A percentile compares a stretch with the other conserved stretches of the same genome.
These are phyloP conservation scores for Stephania cephalantha DNA, from an alignment of 164 flowering plant genomes.

Conservation along the genomic window DNA sequence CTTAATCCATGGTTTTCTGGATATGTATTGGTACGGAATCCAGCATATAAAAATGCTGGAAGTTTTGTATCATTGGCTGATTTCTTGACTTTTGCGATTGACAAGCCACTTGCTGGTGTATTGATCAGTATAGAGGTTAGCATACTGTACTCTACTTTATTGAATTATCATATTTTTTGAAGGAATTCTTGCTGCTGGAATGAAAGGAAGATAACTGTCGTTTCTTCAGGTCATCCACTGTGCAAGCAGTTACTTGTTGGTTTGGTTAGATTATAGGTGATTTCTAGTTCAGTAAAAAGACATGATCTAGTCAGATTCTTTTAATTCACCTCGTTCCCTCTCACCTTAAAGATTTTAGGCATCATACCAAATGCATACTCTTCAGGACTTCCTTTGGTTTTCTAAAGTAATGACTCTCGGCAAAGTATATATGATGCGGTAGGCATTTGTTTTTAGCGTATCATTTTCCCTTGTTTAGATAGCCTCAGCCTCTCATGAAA, in stretches of 20 bases:
- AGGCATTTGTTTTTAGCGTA: neutral
- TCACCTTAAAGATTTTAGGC: neutral
- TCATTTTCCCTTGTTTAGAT: neutral
- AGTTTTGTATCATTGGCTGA: conserved; percentile 23
- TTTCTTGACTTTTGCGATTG: conserved; percentile 28
- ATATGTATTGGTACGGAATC: conserved; percentile 22
- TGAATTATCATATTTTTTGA: neutral
- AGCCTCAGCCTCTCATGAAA: neutral
- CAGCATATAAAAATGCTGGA: conserved; percentile 30
- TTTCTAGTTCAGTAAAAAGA: neutral
- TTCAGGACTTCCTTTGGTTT: neutral
- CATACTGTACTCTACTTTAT: neutral
- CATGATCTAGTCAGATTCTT: neutral
- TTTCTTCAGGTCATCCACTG: neutral
- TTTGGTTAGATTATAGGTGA: neutral
- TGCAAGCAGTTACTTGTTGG: neutral
- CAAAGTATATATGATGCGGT: neutral
- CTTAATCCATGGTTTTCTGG: conserved; percentile 14
- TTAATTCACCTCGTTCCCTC: neutral
- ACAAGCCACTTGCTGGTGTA: conserved; percentile 28
- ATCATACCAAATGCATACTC: neutral
- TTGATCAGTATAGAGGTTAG: conserved; percentile 37
- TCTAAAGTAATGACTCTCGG: neutral
- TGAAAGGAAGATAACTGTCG: neutral
- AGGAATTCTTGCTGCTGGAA: neutral